Percentiles rank a stretch among this genome's conserved stretches.
Evolutionary conservation across 2,329 filamentous ascomycete species (phyloP).

Genomic region (Zelopaecilomyces penicillatus): DNA sequence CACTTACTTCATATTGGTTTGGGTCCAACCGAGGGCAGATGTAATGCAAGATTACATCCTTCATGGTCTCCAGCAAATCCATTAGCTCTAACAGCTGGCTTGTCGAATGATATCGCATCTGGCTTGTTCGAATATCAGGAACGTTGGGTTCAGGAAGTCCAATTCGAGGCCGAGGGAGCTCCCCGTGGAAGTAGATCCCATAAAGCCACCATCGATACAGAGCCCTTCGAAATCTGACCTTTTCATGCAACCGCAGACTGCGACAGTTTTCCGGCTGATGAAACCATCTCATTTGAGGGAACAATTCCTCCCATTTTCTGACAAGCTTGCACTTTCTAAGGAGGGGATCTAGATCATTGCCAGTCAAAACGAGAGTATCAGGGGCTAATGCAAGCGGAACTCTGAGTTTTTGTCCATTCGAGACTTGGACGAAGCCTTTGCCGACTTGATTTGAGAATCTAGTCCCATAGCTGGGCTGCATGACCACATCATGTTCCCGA

Average conservation of each 20-base stretch:
- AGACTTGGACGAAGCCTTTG: conserved; percentile 15
- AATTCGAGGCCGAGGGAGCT: conserved; percentile 27
- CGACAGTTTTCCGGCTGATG: conserved; percentile 36
- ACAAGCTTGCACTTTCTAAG: conserved; percentile 28
- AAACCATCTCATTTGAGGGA: conserved; percentile 39
- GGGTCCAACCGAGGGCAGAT: conserved; percentile 38
- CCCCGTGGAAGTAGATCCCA: conserved; percentile 42
- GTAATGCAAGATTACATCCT: conserved; percentile 35
- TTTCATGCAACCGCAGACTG: conserved; percentile 33
- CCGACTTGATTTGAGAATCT: background rate
- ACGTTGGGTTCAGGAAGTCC: conserved; percentile 31
- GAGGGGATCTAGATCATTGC: conserved; percentile 24
- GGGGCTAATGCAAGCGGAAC: background rate
- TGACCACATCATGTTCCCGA: conserved; percentile 17
- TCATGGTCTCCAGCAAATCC: conserved; percentile 37
- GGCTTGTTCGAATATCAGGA: conserved; percentile 32
- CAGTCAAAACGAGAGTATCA: conserved; percentile 22
- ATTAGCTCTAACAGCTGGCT: conserved; percentile 35
- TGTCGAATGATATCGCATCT: conserved; percentile 36
- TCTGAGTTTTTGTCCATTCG: conserved; percentile 14
- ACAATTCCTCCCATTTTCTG: conserved; percentile 30
- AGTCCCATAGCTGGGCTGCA: background rate
- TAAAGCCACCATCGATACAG: conserved; percentile 49
- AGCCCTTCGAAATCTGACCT: conserved; percentile 38
- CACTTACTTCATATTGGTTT: conserved; percentile 26